A percentile compares a stretch with the other conserved stretches of the same genome.
Conservation (phyloP, 768 basidiomycete species). For the Tulasnella sp. region DNA sequence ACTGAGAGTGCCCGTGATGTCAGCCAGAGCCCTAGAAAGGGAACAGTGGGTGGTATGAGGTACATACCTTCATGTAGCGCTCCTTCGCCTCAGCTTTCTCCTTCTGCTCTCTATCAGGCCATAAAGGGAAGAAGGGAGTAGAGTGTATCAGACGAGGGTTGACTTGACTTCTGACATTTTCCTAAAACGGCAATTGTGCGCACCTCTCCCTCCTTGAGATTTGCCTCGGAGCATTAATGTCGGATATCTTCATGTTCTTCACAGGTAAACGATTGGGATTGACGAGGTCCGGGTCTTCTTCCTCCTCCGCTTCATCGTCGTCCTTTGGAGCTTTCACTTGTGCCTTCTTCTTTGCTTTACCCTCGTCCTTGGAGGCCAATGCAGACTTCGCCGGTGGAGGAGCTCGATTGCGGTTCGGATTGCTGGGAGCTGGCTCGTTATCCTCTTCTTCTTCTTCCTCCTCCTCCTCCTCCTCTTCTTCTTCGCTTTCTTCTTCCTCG, state of each 20-base stretch:
- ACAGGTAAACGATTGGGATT: slow-evolving; percentile 69
- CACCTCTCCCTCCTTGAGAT: slow-evolving; percentile 65
- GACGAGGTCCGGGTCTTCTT: slow-evolving; percentile 65
- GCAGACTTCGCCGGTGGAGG: slow-evolving; percentile 41
- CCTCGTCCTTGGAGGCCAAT: slow-evolving; percentile 58
- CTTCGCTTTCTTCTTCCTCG: slow-evolving; percentile 45
- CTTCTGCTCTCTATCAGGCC: slow-evolving; percentile 67
- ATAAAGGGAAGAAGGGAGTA: neutral
- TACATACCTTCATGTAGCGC: slow-evolving; percentile 74
- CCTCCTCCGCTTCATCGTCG: slow-evolving; percentile 47
- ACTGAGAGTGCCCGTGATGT: slow-evolving; percentile 36
- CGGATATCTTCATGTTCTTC: slow-evolving; percentile 73
- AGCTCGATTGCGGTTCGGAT: slow-evolving; percentile 12
- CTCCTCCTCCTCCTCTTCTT: slow-evolving; percentile 48
- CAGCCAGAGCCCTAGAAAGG: too few relatives aligned
- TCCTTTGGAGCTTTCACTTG: slow-evolving; percentile 36
- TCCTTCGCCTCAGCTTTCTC: slow-evolving; percentile 89
- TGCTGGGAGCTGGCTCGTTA: slow-evolving; percentile 35
- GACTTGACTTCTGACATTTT: neutral
- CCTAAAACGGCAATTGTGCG: slow-evolving; percentile 15
- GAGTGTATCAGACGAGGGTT: neutral
- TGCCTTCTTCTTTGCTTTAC: slow-evolving; percentile 73
- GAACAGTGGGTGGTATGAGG: neutral
- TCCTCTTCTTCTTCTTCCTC: slow-evolving; percentile 39
- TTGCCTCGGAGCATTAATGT: slow-evolving; percentile 62